Evolutionary conservation across 2,329 filamentous ascomycete genomes (phyloP).

Genomic region (Thelonectria blattea): DNA sequence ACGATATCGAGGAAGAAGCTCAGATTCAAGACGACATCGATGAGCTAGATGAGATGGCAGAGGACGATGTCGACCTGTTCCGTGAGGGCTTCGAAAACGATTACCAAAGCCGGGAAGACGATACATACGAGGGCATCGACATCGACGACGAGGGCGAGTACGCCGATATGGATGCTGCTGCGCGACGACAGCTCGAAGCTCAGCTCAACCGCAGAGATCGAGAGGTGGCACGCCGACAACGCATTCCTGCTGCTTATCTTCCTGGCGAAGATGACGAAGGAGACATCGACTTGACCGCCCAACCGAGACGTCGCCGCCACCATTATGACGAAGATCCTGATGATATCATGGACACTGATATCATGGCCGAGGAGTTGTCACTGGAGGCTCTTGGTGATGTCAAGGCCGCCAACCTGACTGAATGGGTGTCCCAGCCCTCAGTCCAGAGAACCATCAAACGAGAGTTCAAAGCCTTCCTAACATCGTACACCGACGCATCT

Average conservation of each 20-base stretch:
- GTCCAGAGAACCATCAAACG: constrained; percentile 93
- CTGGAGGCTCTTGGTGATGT: constrained; percentile 91
- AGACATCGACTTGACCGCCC: constrained; percentile 82
- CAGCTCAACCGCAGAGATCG: constrained; percentile 76
- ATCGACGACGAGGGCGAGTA: constrained; percentile 82
- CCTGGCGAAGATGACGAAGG: constrained; percentile 85
- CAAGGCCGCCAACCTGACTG: constrained; percentile 89
- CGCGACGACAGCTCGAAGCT: constrained; percentile 73
- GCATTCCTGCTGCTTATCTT: constrained; percentile 75
- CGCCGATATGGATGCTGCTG: constrained; percentile 69
- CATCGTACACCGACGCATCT: constrained; percentile 89
- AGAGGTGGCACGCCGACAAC: constrained; percentile 69
- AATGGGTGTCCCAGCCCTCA: constrained; percentile 90
- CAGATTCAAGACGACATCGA: constrained; percentile 76
- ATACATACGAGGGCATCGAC: constrained; percentile 72
- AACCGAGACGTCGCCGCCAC: constrained; percentile 83
- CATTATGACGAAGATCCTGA: constrained; percentile 95
- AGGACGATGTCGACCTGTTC: constrained; percentile 82
- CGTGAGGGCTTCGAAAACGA: constrained; percentile 75
- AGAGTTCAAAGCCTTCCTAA: constrained; percentile 97
- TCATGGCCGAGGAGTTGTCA: constrained; percentile 94
- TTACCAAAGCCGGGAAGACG: constrained; percentile 70
- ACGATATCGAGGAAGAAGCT: constrained; percentile 74
- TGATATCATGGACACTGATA: constrained; percentile 88
- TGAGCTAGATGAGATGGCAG: constrained; percentile 81